phyloP scores from a whole-genome alignment of 345 rosid species.

The Salix koriyanagi region DNA sequence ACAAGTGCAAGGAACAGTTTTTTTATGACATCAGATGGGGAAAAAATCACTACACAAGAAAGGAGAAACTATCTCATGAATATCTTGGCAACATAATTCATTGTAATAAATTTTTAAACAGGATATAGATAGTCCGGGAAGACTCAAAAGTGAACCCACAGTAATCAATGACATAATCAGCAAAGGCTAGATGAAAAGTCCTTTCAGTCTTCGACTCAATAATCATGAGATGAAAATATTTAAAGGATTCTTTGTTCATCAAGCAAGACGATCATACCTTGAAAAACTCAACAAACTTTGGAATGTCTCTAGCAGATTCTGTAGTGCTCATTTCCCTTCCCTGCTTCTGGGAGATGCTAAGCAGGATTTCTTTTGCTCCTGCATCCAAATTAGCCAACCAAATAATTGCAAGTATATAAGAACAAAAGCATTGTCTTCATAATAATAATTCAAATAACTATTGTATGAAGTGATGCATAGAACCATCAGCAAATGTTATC shows the following conservation, averaged over 20 bases:
- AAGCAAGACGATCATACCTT: constrained; percentile 42
- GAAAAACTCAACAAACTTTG: constrained; percentile 61
- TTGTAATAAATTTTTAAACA: no score
- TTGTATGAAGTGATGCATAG: neutral
- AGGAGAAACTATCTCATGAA: no score
- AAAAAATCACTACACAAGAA: no score
- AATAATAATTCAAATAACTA: neutral
- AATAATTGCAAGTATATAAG: constrained; percentile 8
- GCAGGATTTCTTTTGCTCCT: constrained; percentile 85
- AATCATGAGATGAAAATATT: neutral
- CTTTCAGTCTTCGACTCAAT: neutral
- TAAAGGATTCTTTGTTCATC: neutral
- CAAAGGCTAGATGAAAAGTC: neutral
- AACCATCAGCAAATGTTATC: neutral
- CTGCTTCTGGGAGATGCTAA: constrained; percentile 77
- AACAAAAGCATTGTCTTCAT: neutral
- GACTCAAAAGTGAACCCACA: neutral
- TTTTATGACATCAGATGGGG: neutral
- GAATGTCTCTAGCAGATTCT: constrained; percentile 78
- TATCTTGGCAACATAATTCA: no score
- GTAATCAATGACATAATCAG: neutral
- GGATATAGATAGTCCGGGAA: no score
- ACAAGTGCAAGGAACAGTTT: neutral
- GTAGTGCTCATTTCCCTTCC: constrained; percentile 75
- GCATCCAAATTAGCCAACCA: constrained; percentile 21